Base-by-base conservation (phyloP, 768 basidiomycete species). In the Kwoniella botswanensis region DNA sequence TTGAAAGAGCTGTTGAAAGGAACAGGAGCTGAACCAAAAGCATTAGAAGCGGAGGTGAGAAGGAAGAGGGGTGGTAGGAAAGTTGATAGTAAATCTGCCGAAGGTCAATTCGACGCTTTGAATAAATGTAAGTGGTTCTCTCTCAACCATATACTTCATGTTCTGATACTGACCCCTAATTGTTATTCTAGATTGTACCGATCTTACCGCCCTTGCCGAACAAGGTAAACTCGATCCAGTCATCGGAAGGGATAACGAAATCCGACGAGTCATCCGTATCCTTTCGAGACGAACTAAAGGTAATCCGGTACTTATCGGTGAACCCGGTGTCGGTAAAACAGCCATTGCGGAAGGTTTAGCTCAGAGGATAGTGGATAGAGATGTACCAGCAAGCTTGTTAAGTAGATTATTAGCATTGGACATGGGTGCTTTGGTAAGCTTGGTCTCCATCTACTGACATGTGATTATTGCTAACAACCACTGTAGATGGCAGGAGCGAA, bases 231-330 rank as follows among this genome's bases (percentile, higher is more conserved):
- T 86, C n/a, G 85, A 86, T 71, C 85, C 85, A 0, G 85, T 85
- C 62, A 84, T 85, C 50, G 84, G 84, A 4, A 68, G 85, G 72
- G 94, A 96, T 81, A 91, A 94, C 74, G 94, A 95, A 82, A 94
- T 97, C 74, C 88, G 94, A 63, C 88, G 94, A 56, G 89, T 88
- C 52, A 88, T 94, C 65, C 90, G 93, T 55, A 92, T 94, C 74
- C 87, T 94, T 43, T 93, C 92, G 74, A 67, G 85, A 42, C 58
- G 95, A 80, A 97, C 94, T 2, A 98, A 98, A 84, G 95, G 94
- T 80, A 97, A 96, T 77, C 94, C 96, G n/a, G 93, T 97, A 52
- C 89, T 98, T 26, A 93, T 98, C 76, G 95, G 94, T 71, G 93
- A 93, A 84, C 84, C 83, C 7, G 86, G 96, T 82, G 94, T 96